Conservation (phyloP, 2,329 filamentous ascomycete species). For the Arthrobotrys megalospora region DNA sequence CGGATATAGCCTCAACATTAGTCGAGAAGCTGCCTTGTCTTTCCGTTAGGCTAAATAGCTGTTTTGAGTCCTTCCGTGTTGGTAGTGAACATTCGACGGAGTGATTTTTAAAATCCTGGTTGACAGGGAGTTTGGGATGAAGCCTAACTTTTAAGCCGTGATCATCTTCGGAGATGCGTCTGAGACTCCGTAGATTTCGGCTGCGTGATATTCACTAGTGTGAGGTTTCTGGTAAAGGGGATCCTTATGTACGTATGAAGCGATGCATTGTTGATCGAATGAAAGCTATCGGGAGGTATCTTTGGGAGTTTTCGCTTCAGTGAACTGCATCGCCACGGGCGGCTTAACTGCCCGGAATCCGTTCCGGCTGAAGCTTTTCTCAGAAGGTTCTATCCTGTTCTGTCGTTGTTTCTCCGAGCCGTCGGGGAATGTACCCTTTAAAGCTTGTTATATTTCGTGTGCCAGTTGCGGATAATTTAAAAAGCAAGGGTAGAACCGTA, state of each 20-base stretch:
- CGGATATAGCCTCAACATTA: neutral
- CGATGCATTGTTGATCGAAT: too few species aligned
- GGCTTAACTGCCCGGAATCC: slow-evolving; percentile 8
- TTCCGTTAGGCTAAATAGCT: slow-evolving; percentile 9
- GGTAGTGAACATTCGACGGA: neutral
- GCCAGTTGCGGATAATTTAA: slow-evolving; percentile 1
- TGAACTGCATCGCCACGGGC: neutral
- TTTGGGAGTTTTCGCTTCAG: neutral
- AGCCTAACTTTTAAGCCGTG: slow-evolving; percentile 7
- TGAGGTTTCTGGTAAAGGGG: neutral
- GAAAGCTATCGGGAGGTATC: neutral
- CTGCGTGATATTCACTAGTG: neutral
- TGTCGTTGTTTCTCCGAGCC: neutral
- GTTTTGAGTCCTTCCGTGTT: slow-evolving; percentile 7
- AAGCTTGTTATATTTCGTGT: slow-evolving; percentile 5
- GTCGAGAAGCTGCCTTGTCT: neutral
- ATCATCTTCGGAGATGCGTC: neutral
- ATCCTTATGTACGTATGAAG: neutral
- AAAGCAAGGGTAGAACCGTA: slow-evolving; percentile 1
- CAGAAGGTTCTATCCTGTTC: neutral
- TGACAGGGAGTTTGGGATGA: neutral
- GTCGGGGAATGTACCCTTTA: neutral
- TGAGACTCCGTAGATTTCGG: neutral
- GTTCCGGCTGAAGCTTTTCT: neutral
- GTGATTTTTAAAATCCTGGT: neutral